These are phyloP conservation scores for Fusarium tricinctum DNA, from an alignment of 2,329 filamentous ascomycete genomes.

Conservation along the genomic window DNA sequence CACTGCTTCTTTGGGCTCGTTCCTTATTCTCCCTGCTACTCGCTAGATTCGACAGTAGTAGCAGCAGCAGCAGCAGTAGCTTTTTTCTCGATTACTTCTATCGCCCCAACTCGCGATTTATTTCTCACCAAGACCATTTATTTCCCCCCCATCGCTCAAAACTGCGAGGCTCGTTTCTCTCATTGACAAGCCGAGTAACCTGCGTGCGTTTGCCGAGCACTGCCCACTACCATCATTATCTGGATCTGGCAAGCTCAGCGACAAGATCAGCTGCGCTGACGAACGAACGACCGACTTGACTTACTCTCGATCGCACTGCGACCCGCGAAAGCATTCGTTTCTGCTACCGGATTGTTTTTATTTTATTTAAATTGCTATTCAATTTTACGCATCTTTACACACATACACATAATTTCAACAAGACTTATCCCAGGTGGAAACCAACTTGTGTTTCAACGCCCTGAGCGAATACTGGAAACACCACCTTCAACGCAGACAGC, in stretches of 20 bases:
- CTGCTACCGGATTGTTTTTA: constrained; percentile 20
- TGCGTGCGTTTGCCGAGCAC: constrained; percentile 35
- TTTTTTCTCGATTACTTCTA: constrained; percentile 37
- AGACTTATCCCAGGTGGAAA: constrained; percentile 43
- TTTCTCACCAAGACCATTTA: constrained; percentile 23
- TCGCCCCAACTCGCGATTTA: constrained; percentile 24
- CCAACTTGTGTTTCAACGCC: constrained; percentile 34
- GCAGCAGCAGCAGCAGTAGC: constrained; percentile 38
- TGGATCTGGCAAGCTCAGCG: constrained; percentile 36
- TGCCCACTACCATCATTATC: constrained; percentile 24
- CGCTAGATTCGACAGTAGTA: constrained; percentile 46
- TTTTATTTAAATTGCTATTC: constrained; percentile 4
- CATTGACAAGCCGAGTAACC: constrained; percentile 22
- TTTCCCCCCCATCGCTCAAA: neutral
- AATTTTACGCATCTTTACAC: constrained; percentile 37
- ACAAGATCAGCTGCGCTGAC: constrained; percentile 52
- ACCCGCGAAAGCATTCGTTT: constrained; percentile 47
- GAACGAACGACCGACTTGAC: constrained; percentile 45
- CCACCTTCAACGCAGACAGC: constrained; percentile 10
- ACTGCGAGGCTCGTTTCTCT: constrained; percentile 32
- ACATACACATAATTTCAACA: constrained; percentile 43
- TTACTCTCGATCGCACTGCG: constrained; percentile 39
- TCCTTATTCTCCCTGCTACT: constrained; percentile 48
- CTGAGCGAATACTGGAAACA: constrained; percentile 20
- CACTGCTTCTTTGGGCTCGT: constrained; percentile 47